Percentiles rank a stretch among this genome's conserved stretches.
These are phyloP conservation scores for Saccharomyces eubayanus DNA, from an alignment of 805 yeast genomes.

Conservation along the genomic window DNA sequence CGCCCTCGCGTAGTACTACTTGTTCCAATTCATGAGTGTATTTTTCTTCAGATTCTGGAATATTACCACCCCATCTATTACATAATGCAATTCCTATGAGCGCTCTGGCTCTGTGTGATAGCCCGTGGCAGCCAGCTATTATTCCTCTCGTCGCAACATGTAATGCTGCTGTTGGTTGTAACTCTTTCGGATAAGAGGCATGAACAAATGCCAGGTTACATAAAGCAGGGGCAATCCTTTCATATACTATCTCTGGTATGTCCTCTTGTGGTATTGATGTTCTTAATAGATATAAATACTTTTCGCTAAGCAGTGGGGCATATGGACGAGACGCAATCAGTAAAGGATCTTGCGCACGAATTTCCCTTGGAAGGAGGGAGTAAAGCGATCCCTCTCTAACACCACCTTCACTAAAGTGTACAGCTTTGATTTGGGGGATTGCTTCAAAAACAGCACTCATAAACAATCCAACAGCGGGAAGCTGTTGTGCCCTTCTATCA, in stretches of 20 bases:
- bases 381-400: conserved; percentile 69
- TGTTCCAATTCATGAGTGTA: conserved; percentile 41
- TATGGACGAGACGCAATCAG: conserved; percentile 62
- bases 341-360: conserved; percentile 61
- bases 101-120: conserved; percentile 64
- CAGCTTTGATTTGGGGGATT: conserved; percentile 50
- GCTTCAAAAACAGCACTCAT: conserved; percentile 56
- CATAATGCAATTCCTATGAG: conserved; percentile 65
- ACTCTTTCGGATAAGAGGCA: conserved; percentile 66
- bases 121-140: conserved; percentile 67
- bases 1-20: conserved; percentile 40
- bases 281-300: conserved; percentile 45
- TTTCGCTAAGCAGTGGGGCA: conserved; percentile 55
- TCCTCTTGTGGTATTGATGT: conserved; percentile 50
- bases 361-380: conserved; percentile 47
- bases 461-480: conserved; percentile 61
- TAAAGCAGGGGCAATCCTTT: conserved; percentile 59
- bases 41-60: conserved; percentile 47
- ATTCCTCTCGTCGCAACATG: conserved; percentile 68
- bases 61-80: conserved; percentile 77
- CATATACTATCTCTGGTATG: conserved; percentile 50
- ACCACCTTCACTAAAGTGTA: conserved; percentile 70
- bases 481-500: conserved; percentile 54
- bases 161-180: conserved; percentile 66
- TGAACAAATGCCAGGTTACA: conserved; percentile 71